Conservation (phyloP, 2,329 filamentous ascomycete species). For the Penicillium sp. region DNA sequence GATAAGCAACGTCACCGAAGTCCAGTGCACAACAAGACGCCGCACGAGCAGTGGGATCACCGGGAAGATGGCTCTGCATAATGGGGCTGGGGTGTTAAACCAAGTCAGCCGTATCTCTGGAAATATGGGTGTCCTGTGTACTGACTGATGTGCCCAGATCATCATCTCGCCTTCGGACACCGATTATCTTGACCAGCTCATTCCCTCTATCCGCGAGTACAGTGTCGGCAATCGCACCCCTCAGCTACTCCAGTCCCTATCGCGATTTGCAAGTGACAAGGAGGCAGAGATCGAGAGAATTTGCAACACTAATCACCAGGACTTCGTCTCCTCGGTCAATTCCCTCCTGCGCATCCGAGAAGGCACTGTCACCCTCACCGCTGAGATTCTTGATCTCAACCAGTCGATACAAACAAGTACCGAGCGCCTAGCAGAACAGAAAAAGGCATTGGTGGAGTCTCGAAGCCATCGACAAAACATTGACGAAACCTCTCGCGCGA, state of each 20-base stretch:
- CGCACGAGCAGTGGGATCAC: no score
- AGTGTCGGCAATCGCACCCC: slow-evolving; percentile 72
- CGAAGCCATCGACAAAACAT: slow-evolving; percentile 93
- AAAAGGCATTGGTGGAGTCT: slow-evolving; percentile 90
- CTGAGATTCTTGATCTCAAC: slow-evolving; percentile 89
- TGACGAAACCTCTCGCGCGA: slow-evolving; percentile 82
- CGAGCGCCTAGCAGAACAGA: slow-evolving; percentile 90
- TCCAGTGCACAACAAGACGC: not conserved
- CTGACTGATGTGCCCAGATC: slow-evolving; percentile 61
- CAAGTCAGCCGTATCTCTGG: slow-evolving; percentile 15
- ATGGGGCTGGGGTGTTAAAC: slow-evolving; percentile 23
- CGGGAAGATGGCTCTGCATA: not conserved
- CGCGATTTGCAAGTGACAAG: slow-evolving; percentile 80
- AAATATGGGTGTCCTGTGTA: not conserved
- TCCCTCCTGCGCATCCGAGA: slow-evolving; percentile 91
- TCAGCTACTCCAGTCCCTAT: slow-evolving; percentile 75
- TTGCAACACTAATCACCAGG: slow-evolving; percentile 93
- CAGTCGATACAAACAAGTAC: slow-evolving; percentile 95
- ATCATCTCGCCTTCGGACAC: slow-evolving; percentile 88
- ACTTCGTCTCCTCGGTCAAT: slow-evolving; percentile 91
- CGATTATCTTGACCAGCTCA: slow-evolving; percentile 94
- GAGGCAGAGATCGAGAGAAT: slow-evolving; percentile 92
- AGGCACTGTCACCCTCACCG: slow-evolving; percentile 83
- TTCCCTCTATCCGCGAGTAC: slow-evolving; percentile 91
- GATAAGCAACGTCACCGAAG: not conserved